Percentiles rank a stretch among this genome's conserved stretches.
phyloP scores from a whole-genome alignment of 305 asterid species.

The Fraxinus angustifolia region DNA sequence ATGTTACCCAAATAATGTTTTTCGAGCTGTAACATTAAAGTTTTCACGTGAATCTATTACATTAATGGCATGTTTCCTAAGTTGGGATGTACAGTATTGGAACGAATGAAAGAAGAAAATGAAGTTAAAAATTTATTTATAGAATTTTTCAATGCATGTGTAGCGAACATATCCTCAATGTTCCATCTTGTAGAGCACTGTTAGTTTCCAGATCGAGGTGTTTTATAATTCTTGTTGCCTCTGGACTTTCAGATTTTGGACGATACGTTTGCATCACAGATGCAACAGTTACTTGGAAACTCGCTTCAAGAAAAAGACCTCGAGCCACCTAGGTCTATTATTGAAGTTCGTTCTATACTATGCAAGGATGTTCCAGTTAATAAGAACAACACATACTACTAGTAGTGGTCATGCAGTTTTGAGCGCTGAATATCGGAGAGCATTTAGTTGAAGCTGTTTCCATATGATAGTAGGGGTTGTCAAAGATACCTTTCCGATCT shows the following conservation, averaged over 20 bases:
- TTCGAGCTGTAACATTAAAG: not conserved
- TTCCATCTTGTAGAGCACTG: not conserved
- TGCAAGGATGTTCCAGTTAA: slow-evolving; percentile 43
- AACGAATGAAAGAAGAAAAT: not conserved
- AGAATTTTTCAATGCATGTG: not conserved
- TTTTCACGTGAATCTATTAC: not conserved
- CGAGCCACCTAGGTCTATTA: slow-evolving; percentile 46
- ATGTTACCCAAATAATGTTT: not conserved
- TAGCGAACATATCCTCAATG: not conserved
- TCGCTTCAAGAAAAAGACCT: slow-evolving; percentile 46
- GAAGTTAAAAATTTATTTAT: not conserved
- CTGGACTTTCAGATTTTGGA: slow-evolving; percentile 37
- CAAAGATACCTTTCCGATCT: not conserved
- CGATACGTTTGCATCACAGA: slow-evolving; percentile 50
- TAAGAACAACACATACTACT: slow-evolving; percentile 32
- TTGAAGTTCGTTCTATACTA: slow-evolving; percentile 49
- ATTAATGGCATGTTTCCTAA: not conserved
- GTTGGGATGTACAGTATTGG: not conserved
- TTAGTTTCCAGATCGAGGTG: not conserved
- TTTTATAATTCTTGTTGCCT: not conserved
- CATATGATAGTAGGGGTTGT: not conserved
- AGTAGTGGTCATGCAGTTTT: not conserved
- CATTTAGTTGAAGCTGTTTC: not conserved
- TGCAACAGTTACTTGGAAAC: slow-evolving; percentile 51
- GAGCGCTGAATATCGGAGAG: not conserved